Evolutionary conservation across 345 rosid genomes (phyloP), one percentile per base, ranked within the genome.

Genomic region (Clausena lansium): DNA sequence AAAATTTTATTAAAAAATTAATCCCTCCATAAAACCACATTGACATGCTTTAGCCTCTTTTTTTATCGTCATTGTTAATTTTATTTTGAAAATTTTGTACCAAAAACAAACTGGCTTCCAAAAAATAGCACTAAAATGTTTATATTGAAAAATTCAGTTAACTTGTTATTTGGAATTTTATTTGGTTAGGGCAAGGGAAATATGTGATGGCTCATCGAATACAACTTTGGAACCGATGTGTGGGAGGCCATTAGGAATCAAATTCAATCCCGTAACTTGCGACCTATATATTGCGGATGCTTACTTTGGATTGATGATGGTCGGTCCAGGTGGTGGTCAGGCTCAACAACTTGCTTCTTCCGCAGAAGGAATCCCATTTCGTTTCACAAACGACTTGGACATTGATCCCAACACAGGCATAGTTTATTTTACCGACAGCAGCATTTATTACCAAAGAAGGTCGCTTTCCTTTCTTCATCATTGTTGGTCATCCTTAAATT

Each of bases 211-310:
- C 3, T 82, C 90, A 39, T 75, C 80, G 14, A 55, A 85, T 57
- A 70, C 84, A 0, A 25, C 35, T 19, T 20, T 52, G 59, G 93
- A 88, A 35, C 83, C 83, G 6, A 28, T 30, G 0, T 88, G 94
- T 35, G 94, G 91, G 45, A 87, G 94, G 77, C 88, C 91, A 6
- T 33, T 90, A 28, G 94, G 91, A 32, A 77, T 90, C 2, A 84
- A 83, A 70, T 87, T 90, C 72, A 78, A 79, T 80, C 24, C 55
- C 0, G 24, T 6, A 58, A 88, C 88, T 1, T 87, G 94, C 11
- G 86, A 88, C n/a, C 87, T 90, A 28, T 90, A 84, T 70, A 78
- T 90, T 2, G 93, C 91, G 9, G 93, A 90, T 36, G 93, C 93
- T 9, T 90, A 88, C 70, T 83, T 71, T 17, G 93, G 93, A 20